Conservation (phyloP, 257 asterid genomes). For the Lycium barbarum region DNA sequence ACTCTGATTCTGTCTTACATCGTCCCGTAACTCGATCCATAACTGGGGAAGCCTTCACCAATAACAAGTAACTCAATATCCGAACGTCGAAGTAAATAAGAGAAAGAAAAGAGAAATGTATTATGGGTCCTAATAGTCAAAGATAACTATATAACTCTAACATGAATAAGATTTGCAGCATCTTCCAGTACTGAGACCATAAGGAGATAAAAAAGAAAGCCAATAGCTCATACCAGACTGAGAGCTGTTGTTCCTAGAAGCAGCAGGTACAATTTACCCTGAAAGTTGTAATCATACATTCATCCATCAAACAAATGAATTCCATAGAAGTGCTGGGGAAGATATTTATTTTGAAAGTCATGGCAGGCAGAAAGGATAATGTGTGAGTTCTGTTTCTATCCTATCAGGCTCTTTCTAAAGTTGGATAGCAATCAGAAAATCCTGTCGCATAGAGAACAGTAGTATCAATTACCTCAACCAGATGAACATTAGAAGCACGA, state of each 20-base stretch:
- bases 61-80: conserved; percentile 3
- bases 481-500: conserved; percentile 99
- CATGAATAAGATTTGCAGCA: not conserved
- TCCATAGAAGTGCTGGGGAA: conserved; percentile 11
- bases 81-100: not conserved
- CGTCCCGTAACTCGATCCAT: too few species aligned
- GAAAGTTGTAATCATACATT: conserved; percentile 29
- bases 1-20: too few species aligned
- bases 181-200: not conserved
- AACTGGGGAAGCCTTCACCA: not conserved
- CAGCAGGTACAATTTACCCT: conserved; percentile 93
- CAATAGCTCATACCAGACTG: conserved; percentile 67
- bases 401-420: not conserved
- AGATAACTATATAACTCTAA: not conserved
- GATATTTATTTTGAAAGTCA: not conserved
- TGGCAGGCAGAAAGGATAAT: not conserved
- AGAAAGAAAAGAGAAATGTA: not conserved
- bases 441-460: not conserved
- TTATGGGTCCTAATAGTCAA: not conserved
- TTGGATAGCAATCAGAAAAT: conserved; percentile 25
- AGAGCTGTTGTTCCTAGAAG: conserved; percentile 99
- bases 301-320: conserved; percentile 6
- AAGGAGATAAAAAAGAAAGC: not conserved
- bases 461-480: conserved; percentile 79
- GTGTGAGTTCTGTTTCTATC: not conserved